Evolutionary conservation across 768 basidiomycete species (phyloP).

Genomic region (Dacryopinax primogenitus): DNA sequence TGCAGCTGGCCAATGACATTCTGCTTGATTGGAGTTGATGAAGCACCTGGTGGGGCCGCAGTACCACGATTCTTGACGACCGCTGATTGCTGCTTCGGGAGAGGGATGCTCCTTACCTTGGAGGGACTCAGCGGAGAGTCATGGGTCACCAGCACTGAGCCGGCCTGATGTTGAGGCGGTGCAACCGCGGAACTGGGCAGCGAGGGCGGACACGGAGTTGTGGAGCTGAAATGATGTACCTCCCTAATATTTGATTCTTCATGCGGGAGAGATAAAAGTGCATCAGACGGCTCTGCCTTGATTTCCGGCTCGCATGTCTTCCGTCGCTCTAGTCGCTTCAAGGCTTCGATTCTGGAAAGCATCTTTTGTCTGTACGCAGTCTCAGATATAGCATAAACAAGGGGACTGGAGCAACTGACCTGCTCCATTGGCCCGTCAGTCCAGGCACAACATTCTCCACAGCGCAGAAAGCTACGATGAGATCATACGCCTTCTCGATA

Average conservation of each 20-base stretch:
- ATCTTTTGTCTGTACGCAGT: neutral
- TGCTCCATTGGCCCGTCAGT: conserved; percentile 1
- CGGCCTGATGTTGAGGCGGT: no score
- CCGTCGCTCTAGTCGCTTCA: neutral
- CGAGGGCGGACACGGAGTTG: no score
- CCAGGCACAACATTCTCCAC: neutral
- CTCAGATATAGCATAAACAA: neutral
- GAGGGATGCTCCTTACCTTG: no score
- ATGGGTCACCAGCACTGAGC: no score
- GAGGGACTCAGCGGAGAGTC: no score
- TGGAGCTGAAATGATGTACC: neutral
- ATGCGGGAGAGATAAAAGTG: neutral
- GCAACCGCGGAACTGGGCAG: no score
- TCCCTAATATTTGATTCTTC: neutral
- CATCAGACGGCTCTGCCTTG: neutral
- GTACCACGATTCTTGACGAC: neutral
- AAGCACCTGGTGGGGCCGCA: neutral
- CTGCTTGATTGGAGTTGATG: neutral
- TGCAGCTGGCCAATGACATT: neutral
- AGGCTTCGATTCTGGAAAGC: neutral
- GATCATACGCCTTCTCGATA: neutral
- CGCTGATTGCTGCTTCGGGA: neutral
- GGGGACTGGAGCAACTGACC: neutral
- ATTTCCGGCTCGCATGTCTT: neutral
- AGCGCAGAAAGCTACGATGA: neutral